phyloP scores from a whole-genome alignment of 2,329 filamentous ascomycete genomes.

The Alternaria brassicicola region DNA sequence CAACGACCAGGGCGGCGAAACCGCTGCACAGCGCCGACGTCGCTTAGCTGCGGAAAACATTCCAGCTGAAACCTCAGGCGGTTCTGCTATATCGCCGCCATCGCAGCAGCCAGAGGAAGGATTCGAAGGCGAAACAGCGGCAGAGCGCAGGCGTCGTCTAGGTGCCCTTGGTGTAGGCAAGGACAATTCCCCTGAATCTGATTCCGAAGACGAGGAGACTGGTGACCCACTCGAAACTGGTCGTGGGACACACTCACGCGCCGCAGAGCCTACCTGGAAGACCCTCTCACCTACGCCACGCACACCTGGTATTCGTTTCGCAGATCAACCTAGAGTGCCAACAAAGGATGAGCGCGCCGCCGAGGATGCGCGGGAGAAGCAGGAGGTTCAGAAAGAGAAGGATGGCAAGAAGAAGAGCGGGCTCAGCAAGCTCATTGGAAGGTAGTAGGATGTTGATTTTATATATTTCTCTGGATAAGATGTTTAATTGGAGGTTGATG shows the following conservation, averaged over 20 bases:
- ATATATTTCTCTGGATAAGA: neutral
- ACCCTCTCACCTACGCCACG: conserved; percentile 22
- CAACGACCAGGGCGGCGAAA: conserved; percentile 35
- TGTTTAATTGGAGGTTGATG: conserved; percentile 1
- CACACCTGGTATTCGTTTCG: conserved; percentile 66
- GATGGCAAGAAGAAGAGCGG: conserved; percentile 24
- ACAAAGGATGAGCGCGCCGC: conserved; percentile 43
- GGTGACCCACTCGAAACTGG: conserved; percentile 46
- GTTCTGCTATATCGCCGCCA: conserved; percentile 7
- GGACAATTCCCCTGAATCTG: conserved; percentile 36
- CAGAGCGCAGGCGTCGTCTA: conserved; percentile 74
- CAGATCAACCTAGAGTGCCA: conserved; percentile 53
- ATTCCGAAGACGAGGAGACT: conserved; percentile 42
- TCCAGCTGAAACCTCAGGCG: conserved; percentile 22
- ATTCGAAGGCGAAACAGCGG: conserved; percentile 68
- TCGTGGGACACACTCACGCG: conserved; percentile 34
- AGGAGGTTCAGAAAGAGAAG: conserved; percentile 22
- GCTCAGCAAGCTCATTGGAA: conserved; percentile 26
- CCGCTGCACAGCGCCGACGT: conserved; percentile 53
- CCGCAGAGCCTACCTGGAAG: conserved; percentile 13
- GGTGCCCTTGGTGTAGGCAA: conserved; percentile 69
- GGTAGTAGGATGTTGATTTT: conserved; percentile 11
- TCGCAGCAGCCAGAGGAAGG: conserved; percentile 27
- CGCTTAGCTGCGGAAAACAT: conserved; percentile 37
- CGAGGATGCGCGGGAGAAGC: conserved; percentile 33